Conservation (phyloP, 1,284 basidiomycete genomes). For the Boletellus deceptivus region DNA sequence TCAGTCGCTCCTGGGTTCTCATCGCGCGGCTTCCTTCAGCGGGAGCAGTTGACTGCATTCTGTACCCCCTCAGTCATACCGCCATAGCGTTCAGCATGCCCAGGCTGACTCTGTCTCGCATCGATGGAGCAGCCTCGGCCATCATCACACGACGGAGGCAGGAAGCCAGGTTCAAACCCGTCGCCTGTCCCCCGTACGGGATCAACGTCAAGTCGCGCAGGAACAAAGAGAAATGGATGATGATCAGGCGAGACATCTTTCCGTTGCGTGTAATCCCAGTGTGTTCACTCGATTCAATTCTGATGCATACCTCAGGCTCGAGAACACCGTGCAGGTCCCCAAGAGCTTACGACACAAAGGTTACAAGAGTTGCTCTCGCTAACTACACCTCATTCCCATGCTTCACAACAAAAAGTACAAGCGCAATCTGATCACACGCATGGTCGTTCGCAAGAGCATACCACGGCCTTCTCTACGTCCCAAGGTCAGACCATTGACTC, state of each 20-base stretch:
- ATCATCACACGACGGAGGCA: neutral
- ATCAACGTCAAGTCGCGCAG: neutral
- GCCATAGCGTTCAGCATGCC: slow-evolving; percentile 6
- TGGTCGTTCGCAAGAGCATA: slow-evolving; percentile 4
- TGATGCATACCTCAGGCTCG: neutral
- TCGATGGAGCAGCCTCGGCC: neutral
- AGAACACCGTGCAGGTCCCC: slow-evolving; percentile 1
- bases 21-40: neutral
- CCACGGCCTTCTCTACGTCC: neutral
- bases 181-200: neutral
- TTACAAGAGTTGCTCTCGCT: slow-evolving; percentile 28
- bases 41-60: neutral
- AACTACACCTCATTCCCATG: slow-evolving; percentile 1
- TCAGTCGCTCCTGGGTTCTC: slow-evolving; percentile 5
- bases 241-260: slow-evolving; percentile 6
- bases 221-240: slow-evolving; percentile 4
- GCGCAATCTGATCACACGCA: slow-evolving; percentile 1
- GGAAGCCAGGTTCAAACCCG: neutral
- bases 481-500: slow-evolving; percentile 1
- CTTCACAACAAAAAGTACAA: neutral
- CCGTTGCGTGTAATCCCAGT: neutral
- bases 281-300: too few relatives aligned
- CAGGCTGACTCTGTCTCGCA: slow-evolving; percentile 16
- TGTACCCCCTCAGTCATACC: slow-evolving; percentile 3
- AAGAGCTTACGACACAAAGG: slow-evolving; percentile 19